These are phyloP conservation scores for Flaveria trinervia DNA, from an alignment of 129 eudicot genomes.

Conservation along the genomic window DNA sequence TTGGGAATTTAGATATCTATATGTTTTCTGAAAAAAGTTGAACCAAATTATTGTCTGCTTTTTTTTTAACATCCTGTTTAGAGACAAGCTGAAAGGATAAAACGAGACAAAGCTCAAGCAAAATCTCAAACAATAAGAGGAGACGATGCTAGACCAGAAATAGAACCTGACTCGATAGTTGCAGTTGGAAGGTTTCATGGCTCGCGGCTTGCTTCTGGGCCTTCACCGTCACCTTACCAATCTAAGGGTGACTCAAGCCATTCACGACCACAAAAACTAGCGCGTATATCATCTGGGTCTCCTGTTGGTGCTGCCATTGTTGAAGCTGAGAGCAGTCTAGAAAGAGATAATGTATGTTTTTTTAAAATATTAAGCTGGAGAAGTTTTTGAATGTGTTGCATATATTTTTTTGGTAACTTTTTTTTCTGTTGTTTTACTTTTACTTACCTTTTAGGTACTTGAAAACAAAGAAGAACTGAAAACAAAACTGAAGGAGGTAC, in stretches of 20 bases:
- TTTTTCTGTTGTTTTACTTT: background rate
- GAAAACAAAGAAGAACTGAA: slow-evolving; percentile 94
- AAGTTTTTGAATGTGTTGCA: background rate
- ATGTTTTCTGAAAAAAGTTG: slow-evolving; percentile 12
- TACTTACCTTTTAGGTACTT: slow-evolving; percentile 42
- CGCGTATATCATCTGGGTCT: slow-evolving; percentile 61
- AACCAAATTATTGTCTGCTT: slow-evolving; percentile 10
- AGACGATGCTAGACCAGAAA: slow-evolving; percentile 77
- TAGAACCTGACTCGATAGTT: slow-evolving; percentile 70
- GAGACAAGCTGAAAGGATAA: slow-evolving; percentile 92
- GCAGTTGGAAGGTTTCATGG: slow-evolving; percentile 91
- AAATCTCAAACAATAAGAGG: slow-evolving; percentile 70
- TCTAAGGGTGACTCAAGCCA: slow-evolving; percentile 36
- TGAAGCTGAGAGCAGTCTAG: slow-evolving; percentile 83
- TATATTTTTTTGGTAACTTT: background rate
- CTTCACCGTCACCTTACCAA: slow-evolving; percentile 78
- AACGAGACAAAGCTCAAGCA: slow-evolving; percentile 75
- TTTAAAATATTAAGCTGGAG: background rate
- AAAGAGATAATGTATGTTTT: slow-evolving; percentile 62
- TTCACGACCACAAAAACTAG: slow-evolving; percentile 53
- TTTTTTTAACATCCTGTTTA: slow-evolving; percentile 30
- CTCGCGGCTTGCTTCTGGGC: slow-evolving; percentile 97
- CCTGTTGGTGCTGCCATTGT: slow-evolving; percentile 94
- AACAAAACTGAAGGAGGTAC: slow-evolving; percentile 70
- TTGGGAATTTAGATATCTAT: background rate